Base-by-base conservation (phyloP, 176 grass and related monocot genomes). In the Oryza officinalis region DNA sequence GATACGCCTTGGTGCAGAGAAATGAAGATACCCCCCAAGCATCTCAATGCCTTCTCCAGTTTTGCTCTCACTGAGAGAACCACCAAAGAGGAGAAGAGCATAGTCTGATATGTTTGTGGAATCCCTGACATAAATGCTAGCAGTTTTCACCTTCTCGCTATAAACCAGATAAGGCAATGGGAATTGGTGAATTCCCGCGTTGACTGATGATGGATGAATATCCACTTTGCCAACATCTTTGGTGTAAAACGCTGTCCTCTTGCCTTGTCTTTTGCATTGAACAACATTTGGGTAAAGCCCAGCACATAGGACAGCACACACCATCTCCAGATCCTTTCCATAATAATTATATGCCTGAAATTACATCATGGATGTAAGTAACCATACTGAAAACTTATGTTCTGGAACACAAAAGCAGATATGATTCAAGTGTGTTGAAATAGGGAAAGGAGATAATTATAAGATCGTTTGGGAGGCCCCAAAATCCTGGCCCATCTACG, bases 61-160 rank as follows among this genome's bases (percentile, higher is more conserved):
- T 83, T 86, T 90, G 65, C 91, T 93, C 14, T 76, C 84, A 71
- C 52, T 76, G 27, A 95, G 37, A 30, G 82, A 84, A 72, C 96
- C 96, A 71, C 96, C 96, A 88, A 98, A 98, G 41, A 98, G 85
- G 63, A 98, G 82, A 76, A 98, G 92, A 67, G 91, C 87, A 43
- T 98, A 98, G 78, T 98, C 96, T 12, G 96, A 98, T 84, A 98
- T 93, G 63, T 98, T 98, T 79, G 96, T 98, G 2, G 91, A 93
- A 83, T 98, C 96, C 76, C 93, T 95, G 12, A 98, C 86, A 87
- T 85, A 98, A 80, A 98, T 92, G 79, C 75, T 89, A 47, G 91
- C 86, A 9, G 96, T 91, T 72, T 98, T 98, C 68, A 98, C 93
- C 89, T 93, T 98, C 67, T 98, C 92, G 37, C 96, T 95, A 44